Evolutionary conservation across 2,329 filamentous ascomycete species (phyloP), one percentile per base, ranked within the genome.

Genomic region (Hirsutella rhossiliensis): DNA sequence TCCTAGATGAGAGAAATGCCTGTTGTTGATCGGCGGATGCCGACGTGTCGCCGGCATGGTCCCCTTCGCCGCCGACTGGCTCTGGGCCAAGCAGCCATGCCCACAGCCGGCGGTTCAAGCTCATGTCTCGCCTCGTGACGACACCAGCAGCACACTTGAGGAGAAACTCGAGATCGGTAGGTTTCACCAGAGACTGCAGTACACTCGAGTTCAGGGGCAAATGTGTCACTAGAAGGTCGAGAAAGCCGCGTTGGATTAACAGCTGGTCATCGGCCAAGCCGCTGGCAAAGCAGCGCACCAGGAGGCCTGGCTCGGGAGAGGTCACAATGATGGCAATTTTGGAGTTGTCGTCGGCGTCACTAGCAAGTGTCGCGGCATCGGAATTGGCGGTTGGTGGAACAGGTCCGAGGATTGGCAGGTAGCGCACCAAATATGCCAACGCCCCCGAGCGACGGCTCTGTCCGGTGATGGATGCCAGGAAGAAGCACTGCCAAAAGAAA

Each of bases 401-500:
- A 5, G 54, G 43, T 4, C 56, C 59, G 23, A 66, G 49, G 7
- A 50, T 45, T 13, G 94, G 92, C 28, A 98, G 68, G 54, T 79
- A 80, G 46, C 88, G 82, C 41, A 78, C 72, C 36, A 98, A 70
- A 61, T 94, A 98, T 29, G 89, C 88, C 46, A 98, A 70, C 34
- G 88, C 88, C 23, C 92, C 92, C 50, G 86, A 80, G 44, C 92
- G 80, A 48, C 90, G 76, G 48, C 82, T 88, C 37, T 87, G 77
- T 55, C 89, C 90, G 1, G 92, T 96, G 47, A 98, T 92, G 17
- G 87, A 84, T 11, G 90, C 87, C 17, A 98, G 69, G 56, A 98
- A 97, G 58, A 98, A 84, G 60, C 88, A 96, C 65, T 98, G 92
- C 92, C 92, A 98, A 61, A 97, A 98, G 62, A 92, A 96, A 50